A percentile compares a stretch with the other conserved stretches of the same genome.
Evolutionary conservation across 2,329 filamentous ascomycete genomes (phyloP).

Genomic region (Aureobasidium namibiae): DNA sequence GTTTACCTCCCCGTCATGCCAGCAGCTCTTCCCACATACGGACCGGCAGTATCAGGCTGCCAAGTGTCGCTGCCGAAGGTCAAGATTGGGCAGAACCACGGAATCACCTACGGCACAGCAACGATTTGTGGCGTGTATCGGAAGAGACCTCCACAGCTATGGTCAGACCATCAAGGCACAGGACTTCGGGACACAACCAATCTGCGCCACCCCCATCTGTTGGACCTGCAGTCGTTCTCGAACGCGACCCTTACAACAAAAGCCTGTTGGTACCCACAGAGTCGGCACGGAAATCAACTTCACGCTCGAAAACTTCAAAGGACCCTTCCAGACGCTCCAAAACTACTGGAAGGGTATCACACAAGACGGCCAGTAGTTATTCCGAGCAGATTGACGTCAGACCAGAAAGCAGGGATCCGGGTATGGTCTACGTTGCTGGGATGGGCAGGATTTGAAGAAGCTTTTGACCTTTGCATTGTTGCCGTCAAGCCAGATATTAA

Average conservation of each 20-base stretch:
- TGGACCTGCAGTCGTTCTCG: background rate
- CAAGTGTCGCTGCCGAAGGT: background rate
- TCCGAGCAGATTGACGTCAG: background rate
- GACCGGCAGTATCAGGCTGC: background rate
- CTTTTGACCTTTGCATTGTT: too few relatives aligned
- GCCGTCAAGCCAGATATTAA: too few relatives aligned
- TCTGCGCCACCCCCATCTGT: background rate
- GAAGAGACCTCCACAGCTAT: background rate
- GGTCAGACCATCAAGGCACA: too few relatives aligned
- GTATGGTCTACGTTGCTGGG: too few relatives aligned
- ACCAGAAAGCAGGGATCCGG: background rate
- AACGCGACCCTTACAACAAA: background rate
- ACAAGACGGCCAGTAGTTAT: background rate
- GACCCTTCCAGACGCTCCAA: background rate
- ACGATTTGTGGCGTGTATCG: background rate
- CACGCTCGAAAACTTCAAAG: background rate
- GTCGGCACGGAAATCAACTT: background rate
- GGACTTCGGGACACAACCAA: background rate
- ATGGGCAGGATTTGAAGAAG: too few relatives aligned
- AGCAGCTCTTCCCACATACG: background rate
- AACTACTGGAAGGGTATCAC: background rate
- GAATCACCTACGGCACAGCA: background rate
- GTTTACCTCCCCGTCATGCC: background rate
- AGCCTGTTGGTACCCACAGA: background rate
- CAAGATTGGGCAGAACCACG: background rate